phyloP scores from a whole-genome alignment of 257 asterid species.

The Nicotiana knightiana region DNA sequence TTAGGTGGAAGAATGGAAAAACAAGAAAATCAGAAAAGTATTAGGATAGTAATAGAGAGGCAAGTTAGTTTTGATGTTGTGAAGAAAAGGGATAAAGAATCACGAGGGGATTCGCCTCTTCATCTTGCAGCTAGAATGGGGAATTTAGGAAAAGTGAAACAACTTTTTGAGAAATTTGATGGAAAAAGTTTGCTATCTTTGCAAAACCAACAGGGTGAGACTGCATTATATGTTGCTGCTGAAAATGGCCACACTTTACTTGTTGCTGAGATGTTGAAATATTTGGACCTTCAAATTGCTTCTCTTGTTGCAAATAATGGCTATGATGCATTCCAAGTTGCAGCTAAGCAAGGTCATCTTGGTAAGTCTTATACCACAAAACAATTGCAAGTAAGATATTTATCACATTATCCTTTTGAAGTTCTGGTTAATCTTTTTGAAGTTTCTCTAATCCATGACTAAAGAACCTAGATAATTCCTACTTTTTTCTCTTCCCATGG shows the following conservation, averaged over 20 bases:
- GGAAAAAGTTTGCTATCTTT: constrained; percentile 48
- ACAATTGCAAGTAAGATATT: no score
- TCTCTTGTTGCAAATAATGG: constrained; percentile 76
- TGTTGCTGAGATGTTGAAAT: constrained; percentile 74
- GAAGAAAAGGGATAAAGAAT: constrained; percentile 65
- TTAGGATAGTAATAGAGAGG: constrained; percentile 85
- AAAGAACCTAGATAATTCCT: neutral
- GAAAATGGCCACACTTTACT: constrained; percentile 65
- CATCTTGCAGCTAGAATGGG: constrained; percentile 89
- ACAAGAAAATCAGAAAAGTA: constrained; percentile 94
- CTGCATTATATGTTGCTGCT: constrained; percentile 81
- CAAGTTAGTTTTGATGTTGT: constrained; percentile 78
- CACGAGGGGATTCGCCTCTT: constrained; percentile 77
- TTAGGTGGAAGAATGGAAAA: constrained; percentile 59
- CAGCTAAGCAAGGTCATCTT: constrained; percentile 87
- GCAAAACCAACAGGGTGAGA: constrained; percentile 92
- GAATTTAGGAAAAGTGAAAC: constrained; percentile 64
- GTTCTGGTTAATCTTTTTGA: no score
- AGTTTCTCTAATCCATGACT: neutral
- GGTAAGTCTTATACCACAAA: constrained; percentile 33
- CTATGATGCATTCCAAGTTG: constrained; percentile 85
- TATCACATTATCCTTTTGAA: no score
- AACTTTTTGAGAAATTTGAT: constrained; percentile 57
- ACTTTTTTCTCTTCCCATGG: no score
- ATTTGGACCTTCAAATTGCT: constrained; percentile 65